Evolutionary conservation across 2,329 filamentous ascomycete genomes (phyloP).

Genomic region (Fusarium sp.): DNA sequence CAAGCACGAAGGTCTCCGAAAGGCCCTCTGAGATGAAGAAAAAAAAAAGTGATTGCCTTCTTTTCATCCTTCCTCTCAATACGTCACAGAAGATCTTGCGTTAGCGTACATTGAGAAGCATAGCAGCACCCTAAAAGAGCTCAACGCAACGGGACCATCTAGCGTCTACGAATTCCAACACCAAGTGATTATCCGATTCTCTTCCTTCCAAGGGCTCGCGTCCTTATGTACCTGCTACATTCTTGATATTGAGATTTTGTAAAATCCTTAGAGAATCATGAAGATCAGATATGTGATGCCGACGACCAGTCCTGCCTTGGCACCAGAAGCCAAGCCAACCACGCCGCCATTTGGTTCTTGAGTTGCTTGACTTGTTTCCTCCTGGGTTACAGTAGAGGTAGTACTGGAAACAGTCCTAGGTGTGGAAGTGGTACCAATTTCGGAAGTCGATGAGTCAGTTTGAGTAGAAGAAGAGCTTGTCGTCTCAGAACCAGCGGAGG

Average conservation of each 20-base stretch:
- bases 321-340: neutral
- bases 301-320: neutral
- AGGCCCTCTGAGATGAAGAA: conserved; percentile 43
- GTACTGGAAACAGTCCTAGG: neutral
- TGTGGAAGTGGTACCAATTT: neutral
- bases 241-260: no score
- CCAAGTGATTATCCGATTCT: no score
- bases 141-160: no score
- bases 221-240: no score
- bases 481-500: neutral
- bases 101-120: no score
- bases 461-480: neutral
- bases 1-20: conserved; percentile 49
- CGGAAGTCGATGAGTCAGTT: neutral
- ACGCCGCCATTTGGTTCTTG: neutral
- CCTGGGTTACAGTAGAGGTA: neutral
- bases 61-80: no score
- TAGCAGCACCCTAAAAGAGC: no score
- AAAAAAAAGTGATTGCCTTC: no score
- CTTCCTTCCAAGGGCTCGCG: no score
- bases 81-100: no score
- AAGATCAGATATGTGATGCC: neutral
- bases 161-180: no score
- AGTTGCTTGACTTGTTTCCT: neutral
- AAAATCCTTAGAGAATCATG: neutral